A percentile compares a stretch with the other conserved stretches of the same genome.
phyloP scores from a whole-genome alignment of 176 grass and related monocot genomes.

The Urochloa ruziziensis region DNA sequence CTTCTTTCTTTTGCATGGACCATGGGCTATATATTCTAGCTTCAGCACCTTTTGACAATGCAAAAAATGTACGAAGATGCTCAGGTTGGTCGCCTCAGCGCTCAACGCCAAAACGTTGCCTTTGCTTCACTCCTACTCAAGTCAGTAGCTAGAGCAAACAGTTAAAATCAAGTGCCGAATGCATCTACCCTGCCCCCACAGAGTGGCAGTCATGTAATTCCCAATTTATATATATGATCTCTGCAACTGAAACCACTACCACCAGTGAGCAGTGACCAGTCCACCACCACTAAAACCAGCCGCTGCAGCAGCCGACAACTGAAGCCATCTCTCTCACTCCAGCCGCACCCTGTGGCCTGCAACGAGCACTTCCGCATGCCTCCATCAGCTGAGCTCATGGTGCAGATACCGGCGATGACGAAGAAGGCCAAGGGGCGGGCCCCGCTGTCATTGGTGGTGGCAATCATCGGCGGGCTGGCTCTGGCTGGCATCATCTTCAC shows the following conservation, averaged over 20 bases:
- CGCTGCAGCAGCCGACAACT: neutral
- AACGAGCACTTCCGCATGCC: neutral
- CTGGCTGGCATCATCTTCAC: slow-evolving; percentile 65
- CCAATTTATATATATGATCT: slow-evolving; percentile 20
- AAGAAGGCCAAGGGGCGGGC: slow-evolving; percentile 50
- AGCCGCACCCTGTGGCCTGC: neutral
- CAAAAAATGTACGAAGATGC: neutral
- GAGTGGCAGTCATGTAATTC: no score
- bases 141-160: slow-evolving; percentile 10
- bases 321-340: neutral
- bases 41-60: slow-evolving; percentile 10
- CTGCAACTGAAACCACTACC: slow-evolving; percentile 6
- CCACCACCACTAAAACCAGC: slow-evolving; percentile 9
- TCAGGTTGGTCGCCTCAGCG: slow-evolving; percentile 9
- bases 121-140: slow-evolving; percentile 69
- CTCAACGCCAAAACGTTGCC: neutral
- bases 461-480: slow-evolving; percentile 61
- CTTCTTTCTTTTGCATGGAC: neutral
- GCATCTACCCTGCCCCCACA: neutral
- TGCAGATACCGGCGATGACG: slow-evolving; percentile 27
- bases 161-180: slow-evolving; percentile 20
- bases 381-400: neutral
- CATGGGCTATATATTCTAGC: neutral
- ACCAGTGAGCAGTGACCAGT: no score
- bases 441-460: slow-evolving; percentile 56